These are phyloP conservation scores for Sporothrix phasma DNA, from an alignment of 2,329 filamentous ascomycete species.

Conservation along the genomic window DNA sequence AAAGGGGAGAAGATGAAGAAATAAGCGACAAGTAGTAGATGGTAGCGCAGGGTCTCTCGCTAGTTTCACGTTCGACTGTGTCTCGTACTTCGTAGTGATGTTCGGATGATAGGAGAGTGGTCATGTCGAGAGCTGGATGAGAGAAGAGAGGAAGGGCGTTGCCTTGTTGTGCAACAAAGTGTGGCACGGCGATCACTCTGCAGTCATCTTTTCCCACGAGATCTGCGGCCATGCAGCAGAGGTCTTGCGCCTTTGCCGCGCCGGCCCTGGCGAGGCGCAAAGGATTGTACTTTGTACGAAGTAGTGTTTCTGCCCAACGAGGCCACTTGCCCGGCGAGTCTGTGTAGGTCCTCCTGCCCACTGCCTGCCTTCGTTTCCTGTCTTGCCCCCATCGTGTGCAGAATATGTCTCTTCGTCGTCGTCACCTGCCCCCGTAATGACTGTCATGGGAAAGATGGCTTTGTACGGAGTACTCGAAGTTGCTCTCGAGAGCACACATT, in stretches of 20 bases:
- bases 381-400: neutral
- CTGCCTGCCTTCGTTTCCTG: neutral
- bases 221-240: neutral
- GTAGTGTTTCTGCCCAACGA: slow-evolving; percentile 2
- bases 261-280: neutral
- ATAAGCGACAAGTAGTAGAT: neutral
- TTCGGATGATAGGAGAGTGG: no score
- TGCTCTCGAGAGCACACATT: neutral
- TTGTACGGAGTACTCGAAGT: no score
- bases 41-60: neutral
- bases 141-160: no score
- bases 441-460: neutral
- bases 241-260: neutral
- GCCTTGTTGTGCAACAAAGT: neutral
- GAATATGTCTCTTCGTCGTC: neutral
- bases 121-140: no score
- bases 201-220: neutral
- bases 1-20: neutral
- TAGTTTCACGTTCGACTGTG: neutral
- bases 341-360: neutral
- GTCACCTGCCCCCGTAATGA: neutral
- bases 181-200: neutral
- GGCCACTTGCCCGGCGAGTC: neutral
- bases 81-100: no score
- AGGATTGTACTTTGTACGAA: no score